Evolutionary conservation across 345 rosid genomes (phyloP), one percentile per base, ranked within the genome.

Genomic region (Noccaea bulbosa): DNA sequence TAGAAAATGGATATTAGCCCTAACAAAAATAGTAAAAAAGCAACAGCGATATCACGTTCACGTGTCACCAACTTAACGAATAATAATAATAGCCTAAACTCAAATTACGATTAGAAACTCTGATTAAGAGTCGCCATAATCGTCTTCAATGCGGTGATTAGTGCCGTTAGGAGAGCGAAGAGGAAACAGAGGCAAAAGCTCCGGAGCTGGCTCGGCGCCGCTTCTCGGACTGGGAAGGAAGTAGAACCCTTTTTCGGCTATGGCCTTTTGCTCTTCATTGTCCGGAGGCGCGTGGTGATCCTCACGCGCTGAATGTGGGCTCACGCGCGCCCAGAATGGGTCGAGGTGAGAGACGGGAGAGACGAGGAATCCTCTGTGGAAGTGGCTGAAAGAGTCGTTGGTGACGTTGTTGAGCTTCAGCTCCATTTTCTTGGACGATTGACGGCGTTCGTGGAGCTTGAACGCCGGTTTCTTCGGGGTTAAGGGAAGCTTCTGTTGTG

Each of bases 401-500:
- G 50, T 48, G 67, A 35, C 57, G 80, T 74, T 79, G 86, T 47
- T 78, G 44, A 84, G 87, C 75, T 83, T 86, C 71, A 92, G 82
- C 69, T 85, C 87, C 62, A 92, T 92, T 66, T 89, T 88, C 67
- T 81, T 88, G 6, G 80, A 65, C 4, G 87, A 70, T 37, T 81
- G 89, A 16, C 98, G 78, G 4, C 96, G 88, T 67, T 92, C 96
- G 63, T 89, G 93, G 69, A 92, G 98, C 85, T 88, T 89, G 82
- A 85, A 89, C 38, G 85, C 70, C 11, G 81, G 83, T 50, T 79
- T 78, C 67, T 76, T 83, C 5, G 84, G 87, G 48, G 86, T 75
- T 57, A 84, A 11, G 0, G 89, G 88, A 52, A 86, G 86, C 71
- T 84, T 85, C 3, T 59, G 88, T 16, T 81, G 41, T 6, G 83